Percentiles rank a stretch among this genome's conserved stretches.
phyloP scores from a whole-genome alignment of 495 filamentous ascomycete genomes.

The Cercophora sp. region DNA sequence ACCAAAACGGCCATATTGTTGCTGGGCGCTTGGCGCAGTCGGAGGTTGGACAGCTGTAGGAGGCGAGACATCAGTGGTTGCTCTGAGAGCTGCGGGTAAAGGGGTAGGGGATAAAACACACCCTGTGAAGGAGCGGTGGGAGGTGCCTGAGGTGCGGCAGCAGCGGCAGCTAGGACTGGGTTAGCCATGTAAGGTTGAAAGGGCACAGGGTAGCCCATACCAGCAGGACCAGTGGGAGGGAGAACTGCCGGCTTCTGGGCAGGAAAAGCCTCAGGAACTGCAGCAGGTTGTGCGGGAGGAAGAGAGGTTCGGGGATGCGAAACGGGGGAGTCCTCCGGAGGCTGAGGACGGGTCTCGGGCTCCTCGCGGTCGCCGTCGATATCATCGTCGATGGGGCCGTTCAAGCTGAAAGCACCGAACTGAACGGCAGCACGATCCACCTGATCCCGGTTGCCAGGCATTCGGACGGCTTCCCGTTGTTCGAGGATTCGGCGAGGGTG shows the following conservation, averaged over 20 bases:
- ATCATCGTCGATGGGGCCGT: constrained; percentile 70
- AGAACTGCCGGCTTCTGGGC: constrained; percentile 68
- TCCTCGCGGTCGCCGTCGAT: constrained; percentile 94
- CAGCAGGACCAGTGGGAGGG: constrained; percentile 39
- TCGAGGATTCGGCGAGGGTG: constrained; percentile 81
- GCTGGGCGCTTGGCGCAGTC: constrained; percentile 48
- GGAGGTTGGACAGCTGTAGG: constrained; percentile 37
- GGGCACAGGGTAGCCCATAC: constrained; percentile 27
- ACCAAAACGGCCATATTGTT: constrained; percentile 72
- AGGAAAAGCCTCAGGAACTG: constrained; percentile 57
- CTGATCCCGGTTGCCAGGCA: constrained; percentile 91
- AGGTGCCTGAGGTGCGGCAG: constrained; percentile 26
- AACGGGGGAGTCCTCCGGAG: constrained; percentile 88
- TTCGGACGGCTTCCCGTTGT: constrained; percentile 94
- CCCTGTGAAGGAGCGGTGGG: constrained; percentile 26
- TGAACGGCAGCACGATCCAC: constrained; percentile 93
- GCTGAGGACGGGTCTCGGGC: constrained; percentile 89
- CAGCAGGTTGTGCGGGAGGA: constrained; percentile 62
- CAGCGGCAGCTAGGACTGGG: constrained; percentile 25
- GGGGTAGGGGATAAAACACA: constrained; percentile 17
- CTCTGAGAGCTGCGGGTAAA: constrained; percentile 2
- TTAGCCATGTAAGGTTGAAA: constrained; percentile 23
- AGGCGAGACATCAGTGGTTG: constrained; percentile 24
- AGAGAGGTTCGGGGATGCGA: constrained; percentile 86
- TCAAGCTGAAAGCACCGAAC: constrained; percentile 92